phyloP scores from a whole-genome alignment of 2,329 filamentous ascomycete species.

The Alternaria alternata region DNA sequence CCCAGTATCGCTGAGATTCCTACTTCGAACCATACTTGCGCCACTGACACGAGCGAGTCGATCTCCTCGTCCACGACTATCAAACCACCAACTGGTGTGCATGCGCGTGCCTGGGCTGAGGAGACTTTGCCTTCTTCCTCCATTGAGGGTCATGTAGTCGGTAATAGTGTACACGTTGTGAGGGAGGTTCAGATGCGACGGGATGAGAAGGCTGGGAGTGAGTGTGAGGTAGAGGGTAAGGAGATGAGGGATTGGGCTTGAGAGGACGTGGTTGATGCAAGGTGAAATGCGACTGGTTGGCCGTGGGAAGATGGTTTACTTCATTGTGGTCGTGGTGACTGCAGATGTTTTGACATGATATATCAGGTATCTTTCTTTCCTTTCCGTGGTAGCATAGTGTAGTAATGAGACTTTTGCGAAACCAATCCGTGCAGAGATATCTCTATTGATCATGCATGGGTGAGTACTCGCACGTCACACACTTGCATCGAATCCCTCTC shows the following conservation, averaged over 20 bases:
- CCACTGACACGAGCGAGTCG: slow-evolving; percentile 1
- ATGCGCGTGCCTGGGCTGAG: slow-evolving; percentile 38
- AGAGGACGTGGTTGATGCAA: background rate
- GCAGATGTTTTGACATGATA: too few relatives aligned
- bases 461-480: too few relatives aligned
- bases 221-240: slow-evolving; percentile 13
- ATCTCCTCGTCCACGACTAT: background rate
- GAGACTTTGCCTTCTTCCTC: background rate
- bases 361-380: background rate
- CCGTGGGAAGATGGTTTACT: background rate
- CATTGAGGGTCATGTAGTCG: background rate
- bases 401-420: background rate
- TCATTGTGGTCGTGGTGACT: background rate
- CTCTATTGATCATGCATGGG: too few relatives aligned
- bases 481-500: too few relatives aligned
- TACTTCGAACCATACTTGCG: too few relatives aligned
- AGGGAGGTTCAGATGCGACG: slow-evolving; percentile 35
- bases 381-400: background rate
- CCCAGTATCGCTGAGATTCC: slow-evolving; percentile 10
- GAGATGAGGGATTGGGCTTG: slow-evolving; percentile 19
- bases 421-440: too few relatives aligned
- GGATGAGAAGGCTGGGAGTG: slow-evolving; percentile 11
- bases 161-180: slow-evolving; percentile 34
- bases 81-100: slow-evolving; percentile 18
- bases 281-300: too few relatives aligned